Evolutionary conservation across 805 yeast genomes (phyloP).

Genomic region (Ogataea minuta): DNA sequence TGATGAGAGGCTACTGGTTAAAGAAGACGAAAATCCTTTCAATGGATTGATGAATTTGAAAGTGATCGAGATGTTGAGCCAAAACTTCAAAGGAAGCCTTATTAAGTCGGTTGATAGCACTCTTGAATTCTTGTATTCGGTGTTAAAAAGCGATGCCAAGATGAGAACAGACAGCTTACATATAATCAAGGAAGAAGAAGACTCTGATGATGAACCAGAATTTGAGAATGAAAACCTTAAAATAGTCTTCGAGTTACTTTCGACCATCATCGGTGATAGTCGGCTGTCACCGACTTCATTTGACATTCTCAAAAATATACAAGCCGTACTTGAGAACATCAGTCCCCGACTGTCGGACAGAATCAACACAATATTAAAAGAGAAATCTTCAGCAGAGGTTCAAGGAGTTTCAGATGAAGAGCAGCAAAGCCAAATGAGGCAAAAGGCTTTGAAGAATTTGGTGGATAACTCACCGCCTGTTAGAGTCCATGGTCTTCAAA

Average conservation of each 20-base stretch:
- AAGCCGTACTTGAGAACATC: slow-evolving; percentile 3
- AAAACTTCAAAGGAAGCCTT: slow-evolving; percentile 54
- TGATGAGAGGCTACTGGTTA: slow-evolving; percentile 15
- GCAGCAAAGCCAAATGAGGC: slow-evolving; percentile 41
- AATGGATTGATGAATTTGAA: slow-evolving; percentile 57
- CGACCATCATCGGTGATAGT: slow-evolving; percentile 31
- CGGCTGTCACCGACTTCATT: slow-evolving; percentile 11
- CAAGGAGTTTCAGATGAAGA: slow-evolving; percentile 20
- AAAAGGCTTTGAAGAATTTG: slow-evolving; percentile 62
- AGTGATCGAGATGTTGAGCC: slow-evolving; percentile 60
- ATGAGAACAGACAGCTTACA: slow-evolving; percentile 1
- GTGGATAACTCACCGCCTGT: slow-evolving; percentile 82
- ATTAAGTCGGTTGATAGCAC: slow-evolving; percentile 58
- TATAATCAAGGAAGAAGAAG: slow-evolving; percentile 19
- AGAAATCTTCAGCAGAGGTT: not conserved
- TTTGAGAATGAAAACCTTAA: slow-evolving; percentile 33
- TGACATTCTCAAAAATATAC: slow-evolving; percentile 15
- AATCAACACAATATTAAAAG: slow-evolving; percentile 5
- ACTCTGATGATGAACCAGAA: slow-evolving; percentile 42
- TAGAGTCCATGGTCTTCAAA: slow-evolving; percentile 78
- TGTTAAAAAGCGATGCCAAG: slow-evolving; percentile 30
- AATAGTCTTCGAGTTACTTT: slow-evolving; percentile 38
- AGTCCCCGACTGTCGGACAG: slow-evolving; percentile 2
- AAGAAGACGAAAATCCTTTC: slow-evolving; percentile 47
- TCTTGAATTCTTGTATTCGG: slow-evolving; percentile 45